Base-by-base conservation (phyloP, 176 grass and related monocot genomes). In the Triticum timopheevii region DNA sequence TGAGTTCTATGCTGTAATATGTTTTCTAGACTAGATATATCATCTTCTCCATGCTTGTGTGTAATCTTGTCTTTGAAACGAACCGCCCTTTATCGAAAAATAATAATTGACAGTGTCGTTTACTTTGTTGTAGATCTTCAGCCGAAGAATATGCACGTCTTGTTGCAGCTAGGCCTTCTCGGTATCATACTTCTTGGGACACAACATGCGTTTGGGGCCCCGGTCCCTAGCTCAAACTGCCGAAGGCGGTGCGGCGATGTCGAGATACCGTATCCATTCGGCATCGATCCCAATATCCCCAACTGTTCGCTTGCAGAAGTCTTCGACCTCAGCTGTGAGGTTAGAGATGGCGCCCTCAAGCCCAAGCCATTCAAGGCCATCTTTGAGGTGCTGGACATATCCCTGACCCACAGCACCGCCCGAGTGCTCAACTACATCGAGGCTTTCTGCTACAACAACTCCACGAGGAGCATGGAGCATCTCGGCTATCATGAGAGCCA, bases 251-350 rank as follows among this genome's bases (percentile, higher is more conserved):
- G 93, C 54, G 87, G 90, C 4, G 2, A 24, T 0, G 42, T 94
- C 1, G 50, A 66, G 0, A 92, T 94, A 3, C 81, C 19, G 0
- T 92, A 80, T 36, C 90, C 90, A 0, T 94, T 94, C 27, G 90
- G 90, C 78, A 56, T 94, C 6, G 84, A 85, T 1, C 2, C 50
- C 50, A 54, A 54, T 0, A 54, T 54, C 0, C 50, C 47, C 2
- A 24, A 59, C 34, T 94, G 92, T 13, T 89, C 59, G 1, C 23
- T 34, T 0, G 50, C 50, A 2, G 0, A 12, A 13, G 15, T 3
- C 1, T 94, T 94, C 23, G 7, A 27, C 0, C 1, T 90, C 1
- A 49, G 0, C 6, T 94, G 92, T 45, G 0, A 25, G 3, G 7
- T 2, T 3, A 20, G 2, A 17, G 23, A 35, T 19, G 62, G 49